Base-by-base conservation (phyloP, 1,284 basidiomycete genomes). In the Exobasidium cylindrosporum region DNA sequence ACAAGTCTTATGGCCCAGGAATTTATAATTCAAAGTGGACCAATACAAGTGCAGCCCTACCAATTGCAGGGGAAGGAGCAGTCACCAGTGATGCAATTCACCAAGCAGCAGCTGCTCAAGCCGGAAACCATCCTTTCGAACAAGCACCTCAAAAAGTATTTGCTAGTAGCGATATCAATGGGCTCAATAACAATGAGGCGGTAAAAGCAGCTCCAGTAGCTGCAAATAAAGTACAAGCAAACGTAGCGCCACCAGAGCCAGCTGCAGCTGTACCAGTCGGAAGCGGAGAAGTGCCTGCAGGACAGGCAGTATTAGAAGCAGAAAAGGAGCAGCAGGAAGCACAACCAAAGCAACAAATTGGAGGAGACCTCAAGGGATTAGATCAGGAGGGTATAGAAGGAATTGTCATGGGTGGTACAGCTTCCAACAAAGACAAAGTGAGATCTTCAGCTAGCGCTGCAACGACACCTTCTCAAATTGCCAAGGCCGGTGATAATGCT, bases 311-410 rank as follows among this genome's bases (percentile, higher is more conserved):
- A 26, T 52, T 32, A 21, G 35, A 57, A 21, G 55, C 13, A 30
- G 55, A 30, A 44, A 40, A 40, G 35, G 17, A 40, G 24, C 47
- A 31, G 21, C 47, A 50, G 21, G 24, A 50, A 31, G 10, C 7
- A 31, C 47, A 50, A 21, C 47, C 7, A 31, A 7, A 50, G 47
- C 29, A 31, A 23, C 35, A 40, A 40, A 7, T 10, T 40, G 35
- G 7, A 3, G 40, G 28, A 23, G 47, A 57, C 17, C 45, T 61
- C 45, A 64, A 69, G 0, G 71, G 67, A 1, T 52, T 74, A 60
- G 69, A 76, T 56, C 66, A 65, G 44, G 67, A 73, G 24, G 63
- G 72, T 56, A 52, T 76, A 21, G 69, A 74, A 58, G 58, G 66
- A 31, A 65, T 73, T 3, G 63, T 74, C 46, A 45, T 76, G 28